Evolutionary conservation across 78 protist genomes (phyloP), one percentile per base, ranked within the genome.

Genomic region (Thecamonas trahens): DNA sequence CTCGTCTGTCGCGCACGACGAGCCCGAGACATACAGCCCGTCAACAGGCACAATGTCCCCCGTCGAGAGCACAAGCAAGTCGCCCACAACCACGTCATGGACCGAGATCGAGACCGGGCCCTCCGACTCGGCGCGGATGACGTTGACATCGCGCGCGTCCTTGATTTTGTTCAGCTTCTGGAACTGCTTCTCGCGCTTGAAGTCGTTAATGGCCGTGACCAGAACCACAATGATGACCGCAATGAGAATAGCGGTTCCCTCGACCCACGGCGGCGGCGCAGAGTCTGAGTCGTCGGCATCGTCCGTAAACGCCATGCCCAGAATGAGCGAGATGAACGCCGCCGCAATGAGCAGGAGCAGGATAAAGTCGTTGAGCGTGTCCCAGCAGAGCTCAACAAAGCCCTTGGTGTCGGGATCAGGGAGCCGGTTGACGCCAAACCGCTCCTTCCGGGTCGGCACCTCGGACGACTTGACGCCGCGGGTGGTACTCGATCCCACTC

Each of bases 211-310:
- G 22, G 95, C 72, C 13, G 91, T 86, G 38, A 96, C 94, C 18
- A 64, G 13, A 13, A 80, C 77, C 14, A 93, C 99, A 31, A 92
- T 18, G 17, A 75, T 35, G 22, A 95, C 96, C 18, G 96, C 96
- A 17, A 80, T 59, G 34, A 95, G 38, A 68, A 95, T 92, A 35
- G 96, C 93, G 5, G 72, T 70, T 42, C 97, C 97, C 54, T 95
- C 96, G 40, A 88, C 82, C 98, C 96, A 92, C 1, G 80, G 93
- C 7, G 59, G 52, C 54, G 55, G 58, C 18, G 71, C 63, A 42
- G 73, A 76, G 6, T 82, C 61, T n/a, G n/a, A n/a, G n/a, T n/a
- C 15, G 77, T 39, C 20, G 45, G 45, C 20, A 66, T 13, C 45
- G 47, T 3, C 9, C 35, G 3, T 38, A 3, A n/a, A 47, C 11